Evolutionary conservation across 1,284 basidiomycete species (phyloP).

Genomic region (Malassezia globosa): DNA sequence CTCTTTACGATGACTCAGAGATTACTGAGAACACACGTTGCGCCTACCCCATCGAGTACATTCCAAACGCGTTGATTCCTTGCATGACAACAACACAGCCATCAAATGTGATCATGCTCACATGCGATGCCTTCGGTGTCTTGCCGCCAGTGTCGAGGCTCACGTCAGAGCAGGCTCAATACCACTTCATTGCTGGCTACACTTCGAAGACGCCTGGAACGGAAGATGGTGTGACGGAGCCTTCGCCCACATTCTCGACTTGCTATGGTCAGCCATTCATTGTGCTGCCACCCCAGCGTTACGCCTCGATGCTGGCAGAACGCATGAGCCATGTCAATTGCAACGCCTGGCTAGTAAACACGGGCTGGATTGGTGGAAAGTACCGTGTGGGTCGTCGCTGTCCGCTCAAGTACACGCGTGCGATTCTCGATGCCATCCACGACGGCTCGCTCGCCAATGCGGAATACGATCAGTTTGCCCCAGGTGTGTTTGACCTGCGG

Average conservation of each 20-base stretch:
- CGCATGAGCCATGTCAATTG: conserved; percentile 84
- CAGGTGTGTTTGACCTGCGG: conserved; percentile 38
- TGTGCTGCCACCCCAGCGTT: conserved; percentile 68
- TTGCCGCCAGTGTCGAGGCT: conserved; percentile 90
- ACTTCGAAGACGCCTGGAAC: conserved; percentile 91
- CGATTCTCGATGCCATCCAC: conserved; percentile 94
- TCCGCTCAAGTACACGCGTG: conserved; percentile 60
- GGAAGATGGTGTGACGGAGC: conserved; percentile 93
- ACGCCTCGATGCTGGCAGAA: conserved; percentile 92
- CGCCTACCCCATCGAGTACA: conserved; percentile 54
- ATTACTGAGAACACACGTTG: conserved; percentile 99
- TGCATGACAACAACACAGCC: conserved; percentile 39
- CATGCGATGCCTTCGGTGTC: conserved; percentile 95
- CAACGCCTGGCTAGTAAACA: conserved; percentile 98
- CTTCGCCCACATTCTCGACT: conserved; percentile 96
- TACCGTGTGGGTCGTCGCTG: conserved; percentile 57
- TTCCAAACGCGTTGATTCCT: conserved; percentile 73
- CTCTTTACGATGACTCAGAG: conserved; percentile 90
- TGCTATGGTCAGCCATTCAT: conserved; percentile 99
- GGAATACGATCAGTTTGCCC: conserved; percentile 66
- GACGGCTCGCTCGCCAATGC: conserved; percentile 75
- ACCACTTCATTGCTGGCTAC: conserved; percentile 55
- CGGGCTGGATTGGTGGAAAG: conserved; percentile 93
- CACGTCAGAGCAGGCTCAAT: conserved; percentile 85
- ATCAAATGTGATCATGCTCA: conserved; percentile 93